These are phyloP conservation scores for Naganishia sp. DNA, from an alignment of 1,284 basidiomycete species.

Conservation along the genomic window DNA sequence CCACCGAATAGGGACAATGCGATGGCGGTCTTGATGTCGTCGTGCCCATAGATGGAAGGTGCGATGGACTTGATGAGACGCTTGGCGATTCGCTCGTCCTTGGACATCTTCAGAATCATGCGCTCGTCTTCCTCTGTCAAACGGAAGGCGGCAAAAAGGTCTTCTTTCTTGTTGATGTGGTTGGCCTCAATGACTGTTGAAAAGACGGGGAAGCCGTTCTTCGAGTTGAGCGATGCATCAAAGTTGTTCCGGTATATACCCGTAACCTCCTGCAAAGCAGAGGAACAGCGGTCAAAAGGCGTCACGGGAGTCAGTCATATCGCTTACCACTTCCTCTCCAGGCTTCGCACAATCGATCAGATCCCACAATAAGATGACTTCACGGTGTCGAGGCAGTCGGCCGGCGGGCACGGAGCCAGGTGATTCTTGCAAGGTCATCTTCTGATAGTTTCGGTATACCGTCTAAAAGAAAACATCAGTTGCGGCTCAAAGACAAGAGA, in stretches of 20 bases:
- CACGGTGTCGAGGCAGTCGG: constrained; percentile 90
- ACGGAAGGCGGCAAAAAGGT: constrained; percentile 88
- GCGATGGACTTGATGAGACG: constrained; percentile 98
- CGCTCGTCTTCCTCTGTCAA: constrained; percentile 96
- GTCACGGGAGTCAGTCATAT: constrained; percentile 34
- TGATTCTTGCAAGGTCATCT: constrained; percentile 97
- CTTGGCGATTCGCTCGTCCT: constrained; percentile 91
- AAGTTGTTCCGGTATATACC: constrained; percentile 99
- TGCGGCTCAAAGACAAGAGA: not conserved
- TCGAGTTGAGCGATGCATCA: constrained; percentile 94
- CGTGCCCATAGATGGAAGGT: constrained; percentile 97
- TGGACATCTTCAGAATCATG: constrained; percentile 79
- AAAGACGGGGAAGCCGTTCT: constrained; percentile 99
- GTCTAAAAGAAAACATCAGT: constrained; percentile 62
- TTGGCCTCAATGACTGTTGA: constrained; percentile 98
- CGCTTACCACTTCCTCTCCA: constrained; percentile 88
- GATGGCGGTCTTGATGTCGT: constrained; percentile 97
- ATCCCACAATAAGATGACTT: constrained; percentile 96
- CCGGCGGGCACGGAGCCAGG: constrained; percentile 98
- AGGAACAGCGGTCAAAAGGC: not conserved
- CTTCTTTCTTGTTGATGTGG: constrained; percentile 94
- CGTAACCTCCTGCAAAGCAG: constrained; percentile 73
- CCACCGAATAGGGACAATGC: constrained; percentile 94
- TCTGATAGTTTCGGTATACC: constrained; percentile 97
- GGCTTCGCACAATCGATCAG: constrained; percentile 97